Base-by-base conservation (phyloP, 2,329 filamentous ascomycete genomes). In the Colletotrichum sp. region DNA sequence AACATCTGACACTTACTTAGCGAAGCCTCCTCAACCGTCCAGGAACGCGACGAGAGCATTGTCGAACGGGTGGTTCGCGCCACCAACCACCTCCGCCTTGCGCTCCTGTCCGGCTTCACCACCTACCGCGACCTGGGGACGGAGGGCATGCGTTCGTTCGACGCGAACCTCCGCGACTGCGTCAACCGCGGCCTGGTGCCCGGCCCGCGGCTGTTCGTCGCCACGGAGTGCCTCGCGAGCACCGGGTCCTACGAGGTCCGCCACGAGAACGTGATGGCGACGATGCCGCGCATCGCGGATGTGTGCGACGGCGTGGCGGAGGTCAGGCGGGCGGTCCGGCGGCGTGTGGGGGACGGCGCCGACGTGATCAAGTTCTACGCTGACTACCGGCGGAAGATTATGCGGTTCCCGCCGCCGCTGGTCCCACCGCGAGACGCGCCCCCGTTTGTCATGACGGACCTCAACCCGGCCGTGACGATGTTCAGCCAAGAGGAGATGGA, bases 11-110 rank as follows among this genome's bases (percentile, higher is more conserved):
- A n/a, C 15, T 28, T 6, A 32, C 30, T 30, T 28, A 76, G 74
- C 60, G 74, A 76, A 16, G 71, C 74, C n/a, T 75, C 74, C 6
- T 74, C 71, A 6, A 75, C 71, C 34, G 80, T 88, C 52, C 91
- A 92, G 79, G 89, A 91, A 82, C 88, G 90, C 44, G 90, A 92
- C 76, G 90, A 92, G 78, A 90, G 89, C 72, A 81, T 90, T n/a
- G 86, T 91, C 9, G 91, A 93, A 79, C 85, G 90, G 26, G 85
- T 88, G 28, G 86, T 92, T 64, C 88, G 91, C 21, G 88, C 88
- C 0, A 87, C 88, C 9, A 89, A 91, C 75, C 88, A 91, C 77
- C 87, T 86, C 76, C 88, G 88, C 60, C 84, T 85, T 1, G 90
- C 89, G 2, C 84, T 93, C 12, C 82, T 89, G 24, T 89, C 90